phyloP scores from a whole-genome alignment of 225 moss, liverwort and hornwort species.

The Ulota crispa region DNA sequence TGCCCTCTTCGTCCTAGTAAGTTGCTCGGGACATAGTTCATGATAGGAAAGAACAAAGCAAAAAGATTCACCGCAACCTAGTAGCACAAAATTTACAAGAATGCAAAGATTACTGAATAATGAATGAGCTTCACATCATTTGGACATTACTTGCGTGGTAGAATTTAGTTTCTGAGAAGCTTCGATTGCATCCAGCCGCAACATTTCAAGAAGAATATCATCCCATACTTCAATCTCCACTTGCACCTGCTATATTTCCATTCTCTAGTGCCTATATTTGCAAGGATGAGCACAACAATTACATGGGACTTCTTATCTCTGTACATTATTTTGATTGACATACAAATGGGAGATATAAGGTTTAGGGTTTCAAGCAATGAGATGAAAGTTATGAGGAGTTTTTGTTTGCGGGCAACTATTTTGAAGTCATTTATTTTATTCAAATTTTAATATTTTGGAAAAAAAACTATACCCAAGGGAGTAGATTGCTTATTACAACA shows the following conservation, averaged over 20 bases:
- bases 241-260: conserved; percentile 26
- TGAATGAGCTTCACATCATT: conserved; percentile 7
- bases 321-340: not conserved
- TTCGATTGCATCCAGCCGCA: conserved; percentile 45
- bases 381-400: no score
- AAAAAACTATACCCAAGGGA: no score
- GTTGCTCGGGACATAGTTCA: conserved; percentile 6
- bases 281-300: conserved; percentile 15
- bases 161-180: conserved; percentile 40
- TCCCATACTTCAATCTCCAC: conserved; percentile 45
- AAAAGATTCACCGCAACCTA: not conserved
- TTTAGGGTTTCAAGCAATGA: not conserved
- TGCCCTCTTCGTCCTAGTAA: not conserved
- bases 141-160: conserved; percentile 47
- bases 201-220: conserved; percentile 40
- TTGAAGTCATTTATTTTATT: no score
- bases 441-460: no score
- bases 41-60: conserved; percentile 12
- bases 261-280: conserved; percentile 31
- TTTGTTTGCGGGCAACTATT: no score
- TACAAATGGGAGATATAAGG: conserved; percentile 1
- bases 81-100: conserved; percentile 1
- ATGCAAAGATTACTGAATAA: not conserved
- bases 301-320: conserved; percentile 2
- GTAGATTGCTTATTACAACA: no score